Base-by-base conservation (phyloP, 352 stramenopile species). In the Phytophthora europaea region DNA sequence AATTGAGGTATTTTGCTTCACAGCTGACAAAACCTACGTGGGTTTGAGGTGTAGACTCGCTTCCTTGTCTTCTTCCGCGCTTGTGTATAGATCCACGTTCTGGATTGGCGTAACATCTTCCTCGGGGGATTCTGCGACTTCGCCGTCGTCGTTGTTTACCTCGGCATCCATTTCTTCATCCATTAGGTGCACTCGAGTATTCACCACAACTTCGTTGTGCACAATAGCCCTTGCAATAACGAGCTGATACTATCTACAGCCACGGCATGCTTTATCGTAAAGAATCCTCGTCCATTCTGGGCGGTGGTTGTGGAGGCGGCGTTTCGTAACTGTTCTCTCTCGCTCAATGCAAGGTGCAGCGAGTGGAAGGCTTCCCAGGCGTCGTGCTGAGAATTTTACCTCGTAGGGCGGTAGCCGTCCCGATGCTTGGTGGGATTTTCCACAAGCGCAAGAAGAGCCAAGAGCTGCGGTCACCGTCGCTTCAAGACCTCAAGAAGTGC, bases 381-480 rank as follows among this genome's bases (percentile, higher is more conserved):
- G 51, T 58, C 58, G 40, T 61, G 40, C 54, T 57, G 57, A 31
- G 26, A 47, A 28, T 34, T 62, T 36, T 28, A 50, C 13, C 4
- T 45, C 34, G 2, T 7, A 18, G 34, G 43, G 28, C 48, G 34
- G 31, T n/a, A 26, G 45, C 26, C 10, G 48, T 60, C 20, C 38
- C 34, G 18, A 93, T 94, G 87, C 78, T 94, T 31, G 81, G 81
- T 50, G 80, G 86, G 50, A 89, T 94, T 65, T 94, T 94, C 70
- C 73, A 91, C 51, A 94, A 94, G 75, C 85, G 84, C 45, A 92
- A 90, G 79, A 94, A 94, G 76, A 88, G 75, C 50, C 85, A 91
- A 61, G 86, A 93, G 59, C 79, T 93, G 28, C 88, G 88, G n/a
- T 73, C 82, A 22, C 88, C 86, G 12, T 83, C 85, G n/a, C 73